Conservation (phyloP, 345 rosid species). For the Abelmoschus esculentus region DNA sequence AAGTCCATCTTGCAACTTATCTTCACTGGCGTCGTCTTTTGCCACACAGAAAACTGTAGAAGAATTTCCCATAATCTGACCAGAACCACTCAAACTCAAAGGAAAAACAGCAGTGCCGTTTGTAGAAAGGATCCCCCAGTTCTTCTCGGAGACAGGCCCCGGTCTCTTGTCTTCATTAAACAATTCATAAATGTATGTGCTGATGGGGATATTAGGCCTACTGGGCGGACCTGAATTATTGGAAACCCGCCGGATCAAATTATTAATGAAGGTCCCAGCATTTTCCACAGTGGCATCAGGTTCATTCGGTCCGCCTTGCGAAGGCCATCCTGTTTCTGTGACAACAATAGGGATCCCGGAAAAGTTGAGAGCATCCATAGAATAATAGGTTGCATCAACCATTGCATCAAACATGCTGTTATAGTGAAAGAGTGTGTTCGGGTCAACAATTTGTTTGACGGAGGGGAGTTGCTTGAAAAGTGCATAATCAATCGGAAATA, state of each 20-base stretch:
- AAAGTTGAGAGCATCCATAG: slow-evolving; percentile 61
- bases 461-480: slow-evolving; percentile 63
- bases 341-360: slow-evolving; percentile 69
- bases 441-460: slow-evolving; percentile 94
- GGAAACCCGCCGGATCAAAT: slow-evolving; percentile 63
- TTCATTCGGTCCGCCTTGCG: slow-evolving; percentile 67
- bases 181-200: slow-evolving; percentile 79
- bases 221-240: slow-evolving; percentile 93
- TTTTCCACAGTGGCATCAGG: slow-evolving; percentile 67
- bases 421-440: slow-evolving; percentile 84
- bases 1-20: slow-evolving; percentile 62
- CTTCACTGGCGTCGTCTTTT: slow-evolving; percentile 52
- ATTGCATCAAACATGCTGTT: slow-evolving; percentile 96
- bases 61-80: slow-evolving; percentile 33
- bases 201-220: slow-evolving; percentile 52
- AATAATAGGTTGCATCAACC: slow-evolving; percentile 96
- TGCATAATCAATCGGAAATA: slow-evolving; percentile 86
- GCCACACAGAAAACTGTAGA: slow-evolving; percentile 68
- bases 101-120: slow-evolving; percentile 79
- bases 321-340: slow-evolving; percentile 98
- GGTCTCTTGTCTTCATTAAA: slow-evolving; percentile 78
- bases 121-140: slow-evolving; percentile 72
- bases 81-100: slow-evolving; percentile 36
- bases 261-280: slow-evolving; percentile 65
- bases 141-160: slow-evolving; percentile 69